A percentile compares a stretch with the other conserved stretches of the same genome.
phyloP scores from a whole-genome alignment of 345 rosid genomes.

The Ceriops zippeliana region DNA sequence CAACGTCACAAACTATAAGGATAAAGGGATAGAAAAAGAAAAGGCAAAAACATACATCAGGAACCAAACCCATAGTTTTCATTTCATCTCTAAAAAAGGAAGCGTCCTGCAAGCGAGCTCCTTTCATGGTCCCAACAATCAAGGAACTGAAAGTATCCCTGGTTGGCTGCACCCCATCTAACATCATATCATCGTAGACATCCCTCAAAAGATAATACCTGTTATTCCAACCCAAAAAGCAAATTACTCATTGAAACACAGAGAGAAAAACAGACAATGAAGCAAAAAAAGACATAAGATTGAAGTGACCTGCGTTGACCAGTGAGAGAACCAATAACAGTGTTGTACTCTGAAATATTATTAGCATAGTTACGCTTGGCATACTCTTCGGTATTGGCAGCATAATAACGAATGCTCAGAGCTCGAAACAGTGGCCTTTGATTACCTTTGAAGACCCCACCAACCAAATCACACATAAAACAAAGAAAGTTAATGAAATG shows the following conservation, averaged over 20 bases:
- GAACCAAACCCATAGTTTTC: slow-evolving; percentile 83
- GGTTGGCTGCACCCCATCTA: slow-evolving; percentile 88
- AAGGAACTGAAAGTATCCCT: slow-evolving; percentile 71
- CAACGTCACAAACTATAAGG: neutral
- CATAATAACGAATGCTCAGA: slow-evolving; percentile 45
- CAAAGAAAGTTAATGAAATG: neutral
- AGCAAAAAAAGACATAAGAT: neutral
- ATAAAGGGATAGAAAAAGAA: neutral
- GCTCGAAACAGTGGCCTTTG: slow-evolving; percentile 45
- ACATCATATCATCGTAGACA: slow-evolving; percentile 83
- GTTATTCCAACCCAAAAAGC: neutral
- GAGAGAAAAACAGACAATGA: neutral
- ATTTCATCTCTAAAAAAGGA: slow-evolving; percentile 82
- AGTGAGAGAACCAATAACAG: slow-evolving; percentile 60
- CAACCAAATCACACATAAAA: neutral
- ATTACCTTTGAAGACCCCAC: slow-evolving; percentile 26
- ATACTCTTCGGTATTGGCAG: slow-evolving; percentile 47
- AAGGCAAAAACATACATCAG: slow-evolving; percentile 56
- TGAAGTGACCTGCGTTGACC: slow-evolving; percentile 56
- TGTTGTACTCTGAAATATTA: slow-evolving; percentile 68
- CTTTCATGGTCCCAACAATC: slow-evolving; percentile 84
- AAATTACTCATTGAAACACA: neutral
- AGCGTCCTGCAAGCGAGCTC: slow-evolving; percentile 78
- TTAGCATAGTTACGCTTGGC: slow-evolving; percentile 72
- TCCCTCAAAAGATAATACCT: slow-evolving; percentile 74